Conservation (phyloP, 2,329 filamentous ascomycete species). For the Elsinoe australis region DNA sequence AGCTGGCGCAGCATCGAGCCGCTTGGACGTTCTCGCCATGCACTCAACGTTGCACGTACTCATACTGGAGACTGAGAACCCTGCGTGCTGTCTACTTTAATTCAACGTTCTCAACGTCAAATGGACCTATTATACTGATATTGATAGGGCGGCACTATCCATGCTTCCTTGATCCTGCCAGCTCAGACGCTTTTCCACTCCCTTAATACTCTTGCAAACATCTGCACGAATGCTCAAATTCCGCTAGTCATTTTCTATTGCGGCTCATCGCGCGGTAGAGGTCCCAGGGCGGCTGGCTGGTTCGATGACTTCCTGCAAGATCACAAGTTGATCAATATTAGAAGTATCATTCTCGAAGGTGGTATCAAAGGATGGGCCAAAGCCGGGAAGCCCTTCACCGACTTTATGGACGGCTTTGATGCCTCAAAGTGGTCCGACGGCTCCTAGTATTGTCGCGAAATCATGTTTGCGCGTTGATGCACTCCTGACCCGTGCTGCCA, state of each 20-base stretch:
- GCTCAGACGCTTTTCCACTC: slow-evolving; percentile 3
- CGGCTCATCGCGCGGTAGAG: slow-evolving; percentile 7
- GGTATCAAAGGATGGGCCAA: slow-evolving; percentile 4
- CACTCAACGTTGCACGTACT: too few relatives aligned
- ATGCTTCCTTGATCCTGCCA: not conserved
- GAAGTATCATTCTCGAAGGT: not conserved
- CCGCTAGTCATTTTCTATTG: slow-evolving; percentile 4
- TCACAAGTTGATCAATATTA: not conserved
- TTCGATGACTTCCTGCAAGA: slow-evolving; percentile 3
- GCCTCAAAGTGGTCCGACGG: not conserved
- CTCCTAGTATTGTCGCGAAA: too few relatives aligned
- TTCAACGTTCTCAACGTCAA: too few relatives aligned
- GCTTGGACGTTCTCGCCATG: not conserved
- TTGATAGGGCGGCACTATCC: slow-evolving; percentile 5
- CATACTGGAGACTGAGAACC: too few relatives aligned
- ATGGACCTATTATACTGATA: too few relatives aligned
- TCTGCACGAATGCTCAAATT: not conserved
- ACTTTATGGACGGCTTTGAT: slow-evolving; percentile 4
- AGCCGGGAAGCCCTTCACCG: not conserved
- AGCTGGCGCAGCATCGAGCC: not conserved
- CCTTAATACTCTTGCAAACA: not conserved
- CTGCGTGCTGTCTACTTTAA: too few relatives aligned
- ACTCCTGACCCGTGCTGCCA: too few relatives aligned
- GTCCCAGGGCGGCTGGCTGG: slow-evolving; percentile 1
- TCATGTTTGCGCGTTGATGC: too few relatives aligned